Conservation (phyloP, 306 rosid species). For the Cyclanthera cordifolia region DNA sequence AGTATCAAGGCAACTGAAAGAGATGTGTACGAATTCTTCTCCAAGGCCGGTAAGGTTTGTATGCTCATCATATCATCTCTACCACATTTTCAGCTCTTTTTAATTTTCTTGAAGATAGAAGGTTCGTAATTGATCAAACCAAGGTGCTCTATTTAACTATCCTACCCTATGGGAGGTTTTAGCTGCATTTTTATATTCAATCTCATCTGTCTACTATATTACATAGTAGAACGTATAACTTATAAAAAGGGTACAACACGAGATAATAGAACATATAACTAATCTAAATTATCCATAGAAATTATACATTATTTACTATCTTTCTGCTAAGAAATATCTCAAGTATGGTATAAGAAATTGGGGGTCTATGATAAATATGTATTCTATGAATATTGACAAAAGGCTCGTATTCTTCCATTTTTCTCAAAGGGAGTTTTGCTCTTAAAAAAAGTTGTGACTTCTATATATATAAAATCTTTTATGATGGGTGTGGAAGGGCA, state of each 20-base stretch:
- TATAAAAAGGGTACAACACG: too few species aligned
- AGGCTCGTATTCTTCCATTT: too few species aligned
- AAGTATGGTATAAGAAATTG: conserved; percentile 1
- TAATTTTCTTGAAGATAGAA: neutral
- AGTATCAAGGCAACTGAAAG: conserved; percentile 93
- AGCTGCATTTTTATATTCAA: neutral
- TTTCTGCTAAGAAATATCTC: neutral
- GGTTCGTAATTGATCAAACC: neutral
- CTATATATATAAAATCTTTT: too few species aligned
- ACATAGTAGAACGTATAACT: neutral
- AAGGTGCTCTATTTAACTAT: neutral
- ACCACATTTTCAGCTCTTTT: conserved; percentile 7
- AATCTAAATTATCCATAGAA: neutral
- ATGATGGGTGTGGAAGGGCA: too few species aligned
- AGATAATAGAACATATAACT: too few species aligned
- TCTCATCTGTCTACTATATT: neutral
- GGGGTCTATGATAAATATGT: neutral
- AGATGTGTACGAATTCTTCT: conserved; percentile 85
- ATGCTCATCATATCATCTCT: conserved; percentile 10
- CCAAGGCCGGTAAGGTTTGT: conserved; percentile 95
- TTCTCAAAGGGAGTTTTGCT: too few species aligned
- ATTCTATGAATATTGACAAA: too few species aligned
- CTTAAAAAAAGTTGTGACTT: too few species aligned
- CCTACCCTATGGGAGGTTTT: neutral
- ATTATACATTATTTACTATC: neutral